phyloP scores from a whole-genome alignment of 2,329 filamentous ascomycete genomes.

The Cladophialophora exuberans region DNA sequence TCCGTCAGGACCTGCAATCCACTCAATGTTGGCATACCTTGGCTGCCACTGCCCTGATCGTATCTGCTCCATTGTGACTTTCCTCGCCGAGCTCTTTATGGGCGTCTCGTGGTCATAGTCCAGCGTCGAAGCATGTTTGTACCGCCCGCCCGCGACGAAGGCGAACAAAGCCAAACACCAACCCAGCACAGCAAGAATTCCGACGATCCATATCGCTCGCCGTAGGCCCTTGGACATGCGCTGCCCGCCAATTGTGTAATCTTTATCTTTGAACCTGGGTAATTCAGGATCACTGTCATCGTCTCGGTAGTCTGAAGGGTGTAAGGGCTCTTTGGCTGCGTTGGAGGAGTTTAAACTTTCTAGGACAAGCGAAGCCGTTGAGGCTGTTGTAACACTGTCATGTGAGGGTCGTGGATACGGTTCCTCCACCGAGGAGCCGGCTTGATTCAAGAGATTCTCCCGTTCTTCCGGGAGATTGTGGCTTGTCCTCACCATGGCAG shows the following conservation, averaged over 20 bases:
- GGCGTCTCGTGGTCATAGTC: conserved; percentile 39
- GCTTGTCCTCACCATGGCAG: conserved; percentile 17
- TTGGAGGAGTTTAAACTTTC: conserved; percentile 34
- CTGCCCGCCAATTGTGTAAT: conserved; percentile 18
- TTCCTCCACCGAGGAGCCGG: conserved; percentile 1
- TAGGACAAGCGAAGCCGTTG: conserved; percentile 36
- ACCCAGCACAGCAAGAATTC: conserved; percentile 46
- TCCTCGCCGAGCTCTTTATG: conserved; percentile 43
- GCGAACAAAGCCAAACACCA: conserved; percentile 51
- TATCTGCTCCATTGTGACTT: conserved; percentile 48
- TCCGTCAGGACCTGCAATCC: conserved; percentile 51
- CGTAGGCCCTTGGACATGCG: conserved; percentile 38
- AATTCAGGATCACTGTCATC: conserved; percentile 37
- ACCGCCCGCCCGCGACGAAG: conserved; percentile 44
- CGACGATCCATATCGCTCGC: conserved; percentile 45
- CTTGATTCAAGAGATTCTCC: conserved; percentile 19
- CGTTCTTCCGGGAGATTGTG: conserved; percentile 15
- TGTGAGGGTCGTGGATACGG: conserved; percentile 12
- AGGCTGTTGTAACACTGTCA: conserved; percentile 34
- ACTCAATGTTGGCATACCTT: conserved; percentile 46
- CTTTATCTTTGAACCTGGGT: conserved; percentile 26
- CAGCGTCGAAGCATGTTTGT: conserved; percentile 36
- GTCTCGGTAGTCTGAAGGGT: conserved; percentile 31
- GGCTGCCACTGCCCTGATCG: conserved; percentile 44
- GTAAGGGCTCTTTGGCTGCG: conserved; percentile 12